Evolutionary conservation across 306 rosid species (phyloP).

Genomic region (Fragaria vesca): DNA sequence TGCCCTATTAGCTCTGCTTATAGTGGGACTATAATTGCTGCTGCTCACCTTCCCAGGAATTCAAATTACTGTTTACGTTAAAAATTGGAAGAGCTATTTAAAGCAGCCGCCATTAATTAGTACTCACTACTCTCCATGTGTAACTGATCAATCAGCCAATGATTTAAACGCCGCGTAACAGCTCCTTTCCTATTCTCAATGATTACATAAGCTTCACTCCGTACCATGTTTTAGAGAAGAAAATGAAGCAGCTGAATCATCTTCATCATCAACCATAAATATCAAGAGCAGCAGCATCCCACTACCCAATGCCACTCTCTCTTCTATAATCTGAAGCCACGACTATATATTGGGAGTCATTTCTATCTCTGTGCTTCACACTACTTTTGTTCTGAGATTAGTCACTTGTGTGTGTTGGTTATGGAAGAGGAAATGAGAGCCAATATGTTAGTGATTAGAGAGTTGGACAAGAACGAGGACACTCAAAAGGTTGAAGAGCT

Average conservation of each 20-base stretch:
- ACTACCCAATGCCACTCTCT: background rate
- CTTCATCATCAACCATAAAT: background rate
- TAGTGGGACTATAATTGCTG: slow-evolving; percentile 1
- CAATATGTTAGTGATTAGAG: slow-evolving; percentile 36
- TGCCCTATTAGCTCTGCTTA: background rate
- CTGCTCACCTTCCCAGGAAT: slow-evolving; percentile 2
- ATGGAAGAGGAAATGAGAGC: background rate
- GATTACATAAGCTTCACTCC: slow-evolving; percentile 3
- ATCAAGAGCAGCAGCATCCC: background rate
- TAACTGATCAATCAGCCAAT: background rate
- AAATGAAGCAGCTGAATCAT: background rate
- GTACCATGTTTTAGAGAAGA: background rate
- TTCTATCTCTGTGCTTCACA: background rate
- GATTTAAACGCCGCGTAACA: slow-evolving; percentile 3
- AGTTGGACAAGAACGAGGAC: slow-evolving; percentile 40
- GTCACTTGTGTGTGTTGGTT: background rate
- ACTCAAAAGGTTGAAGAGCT: slow-evolving; percentile 52
- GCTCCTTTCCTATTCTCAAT: background rate
- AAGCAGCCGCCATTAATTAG: background rate
- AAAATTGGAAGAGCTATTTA: background rate
- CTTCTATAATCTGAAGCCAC: background rate
- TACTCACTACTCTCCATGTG: background rate
- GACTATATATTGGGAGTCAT: background rate
- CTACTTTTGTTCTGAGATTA: background rate
- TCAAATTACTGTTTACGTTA: slow-evolving; percentile 3